Conservation (phyloP, 2,329 filamentous ascomycete genomes). For the Xylariaceae sp. region DNA sequence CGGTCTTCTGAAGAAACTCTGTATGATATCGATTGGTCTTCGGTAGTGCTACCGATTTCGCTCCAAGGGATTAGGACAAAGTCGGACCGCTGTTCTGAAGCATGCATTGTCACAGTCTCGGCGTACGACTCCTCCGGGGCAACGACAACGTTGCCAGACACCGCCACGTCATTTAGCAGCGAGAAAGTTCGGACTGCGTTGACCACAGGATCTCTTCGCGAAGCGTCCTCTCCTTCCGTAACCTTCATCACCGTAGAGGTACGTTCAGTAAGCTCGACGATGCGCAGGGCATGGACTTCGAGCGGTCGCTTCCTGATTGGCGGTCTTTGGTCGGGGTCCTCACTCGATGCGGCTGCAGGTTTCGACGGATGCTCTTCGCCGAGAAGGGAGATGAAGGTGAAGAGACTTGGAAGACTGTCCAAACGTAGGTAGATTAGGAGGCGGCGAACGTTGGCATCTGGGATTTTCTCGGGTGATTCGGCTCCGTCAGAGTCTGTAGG, state of each 20-base stretch:
- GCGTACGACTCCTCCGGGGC: constrained; percentile 80
- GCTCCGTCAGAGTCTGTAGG: constrained; percentile 48
- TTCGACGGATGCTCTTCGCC: constrained; percentile 54
- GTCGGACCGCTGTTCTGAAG: constrained; percentile 72
- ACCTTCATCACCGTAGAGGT: constrained; percentile 96
- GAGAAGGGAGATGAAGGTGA: constrained; percentile 82
- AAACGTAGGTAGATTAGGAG: constrained; percentile 83
- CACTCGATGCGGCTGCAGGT: constrained; percentile 31
- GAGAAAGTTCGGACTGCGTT: constrained; percentile 92
- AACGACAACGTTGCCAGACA: constrained; percentile 81
- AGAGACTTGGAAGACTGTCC: constrained; percentile 82
- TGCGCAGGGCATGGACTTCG: constrained; percentile 82
- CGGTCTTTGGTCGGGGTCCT: constrained; percentile 36
- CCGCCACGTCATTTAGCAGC: constrained; percentile 80
- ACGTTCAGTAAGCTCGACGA: constrained; percentile 88
- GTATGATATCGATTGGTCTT: constrained; percentile 59
- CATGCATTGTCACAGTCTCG: constrained; percentile 75
- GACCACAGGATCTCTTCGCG: constrained; percentile 79
- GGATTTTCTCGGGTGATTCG: constrained; percentile 42
- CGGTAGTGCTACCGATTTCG: constrained; percentile 76
- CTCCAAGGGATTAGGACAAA: constrained; percentile 90
- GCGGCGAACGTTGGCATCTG: constrained; percentile 58
- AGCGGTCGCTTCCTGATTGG: constrained; percentile 56
- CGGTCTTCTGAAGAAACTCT: constrained; percentile 60
- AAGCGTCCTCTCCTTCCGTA: constrained; percentile 78